Conservation (phyloP, 2,329 filamentous ascomycete genomes). For the Thyridium curvatum region DNA sequence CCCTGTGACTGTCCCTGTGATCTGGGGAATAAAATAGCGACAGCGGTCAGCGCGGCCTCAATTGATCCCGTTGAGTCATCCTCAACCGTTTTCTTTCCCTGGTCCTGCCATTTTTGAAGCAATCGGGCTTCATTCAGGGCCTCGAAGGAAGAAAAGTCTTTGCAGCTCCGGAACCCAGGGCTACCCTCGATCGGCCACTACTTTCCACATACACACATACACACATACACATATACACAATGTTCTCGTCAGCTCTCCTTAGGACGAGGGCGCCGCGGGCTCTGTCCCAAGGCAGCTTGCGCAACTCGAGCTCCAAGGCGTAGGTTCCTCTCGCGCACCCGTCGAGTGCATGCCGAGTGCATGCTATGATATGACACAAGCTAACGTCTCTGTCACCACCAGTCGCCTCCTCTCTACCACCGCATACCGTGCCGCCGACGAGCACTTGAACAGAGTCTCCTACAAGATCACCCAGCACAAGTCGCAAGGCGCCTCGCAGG, state of each 20-base stretch:
- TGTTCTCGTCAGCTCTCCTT: conserved; percentile 10
- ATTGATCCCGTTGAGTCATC: conserved; percentile 10
- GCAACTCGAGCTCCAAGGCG: conserved; percentile 12
- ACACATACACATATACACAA: conserved; percentile 2
- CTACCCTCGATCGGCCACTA: too few relatives aligned
- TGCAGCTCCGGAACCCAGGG: too few relatives aligned
- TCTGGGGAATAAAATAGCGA: conserved; percentile 9
- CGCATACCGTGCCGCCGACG: conserved; percentile 42
- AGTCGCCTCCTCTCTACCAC: conserved; percentile 48
- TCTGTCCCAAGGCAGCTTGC: conserved; percentile 7
- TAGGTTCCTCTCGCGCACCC: conserved; percentile 5
- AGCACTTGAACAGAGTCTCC: conserved; percentile 77
- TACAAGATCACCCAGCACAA: conserved; percentile 88
- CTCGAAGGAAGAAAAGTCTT: neutral
- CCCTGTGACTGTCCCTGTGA: conserved; percentile 22
- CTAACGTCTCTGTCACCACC: conserved; percentile 1
- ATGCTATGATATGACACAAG: neutral
- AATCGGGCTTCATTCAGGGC: too few relatives aligned
- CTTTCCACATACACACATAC: too few relatives aligned
- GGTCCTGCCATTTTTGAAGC: conserved; percentile 3
- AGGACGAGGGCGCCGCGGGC: conserved; percentile 13
- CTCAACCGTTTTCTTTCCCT: conserved; percentile 3
- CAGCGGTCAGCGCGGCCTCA: conserved; percentile 2
- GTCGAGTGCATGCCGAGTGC: conserved; percentile 1
- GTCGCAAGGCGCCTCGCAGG: conserved; percentile 95